Evolutionary conservation across 805 yeast species (phyloP).

Genomic region (Wickerhamomyces alni): DNA sequence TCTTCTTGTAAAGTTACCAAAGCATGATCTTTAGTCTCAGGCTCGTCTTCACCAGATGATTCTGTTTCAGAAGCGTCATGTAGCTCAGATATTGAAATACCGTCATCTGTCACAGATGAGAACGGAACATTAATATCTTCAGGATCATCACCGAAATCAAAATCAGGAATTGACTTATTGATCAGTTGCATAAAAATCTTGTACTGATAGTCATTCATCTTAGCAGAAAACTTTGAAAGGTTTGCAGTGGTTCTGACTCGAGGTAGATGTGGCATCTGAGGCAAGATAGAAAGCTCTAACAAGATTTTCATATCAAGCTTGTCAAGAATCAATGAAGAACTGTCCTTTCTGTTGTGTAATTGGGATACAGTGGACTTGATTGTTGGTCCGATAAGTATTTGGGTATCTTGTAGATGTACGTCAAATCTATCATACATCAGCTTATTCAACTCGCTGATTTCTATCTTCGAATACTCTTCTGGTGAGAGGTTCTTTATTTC

Average conservation of each 20-base stretch:
- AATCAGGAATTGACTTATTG: constrained; percentile 58
- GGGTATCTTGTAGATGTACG: constrained; percentile 76
- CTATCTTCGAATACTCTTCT: constrained; percentile 63
- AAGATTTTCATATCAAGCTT: constrained; percentile 67
- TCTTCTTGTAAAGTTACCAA: constrained; percentile 1
- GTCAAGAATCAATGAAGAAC: constrained; percentile 58
- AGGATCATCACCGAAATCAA: constrained; percentile 8
- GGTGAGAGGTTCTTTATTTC: constrained; percentile 58
- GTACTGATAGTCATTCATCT: constrained; percentile 85
- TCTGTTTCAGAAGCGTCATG: constrained; percentile 5
- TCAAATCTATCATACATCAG: constrained; percentile 88
- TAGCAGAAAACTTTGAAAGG: constrained; percentile 64
- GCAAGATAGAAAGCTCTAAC: constrained; percentile 80
- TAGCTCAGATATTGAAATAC: not conserved
- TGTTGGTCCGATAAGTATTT: constrained; percentile 78
- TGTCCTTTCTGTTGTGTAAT: constrained; percentile 40
- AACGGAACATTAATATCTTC: constrained; percentile 22
- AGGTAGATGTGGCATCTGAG: constrained; percentile 70
- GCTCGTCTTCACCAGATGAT: not conserved
- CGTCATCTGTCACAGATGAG: not conserved
- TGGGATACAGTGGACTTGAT: constrained; percentile 74
- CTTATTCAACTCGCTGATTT: constrained; percentile 28
- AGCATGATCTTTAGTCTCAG: constrained; percentile 11
- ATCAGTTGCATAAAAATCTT: constrained; percentile 77
- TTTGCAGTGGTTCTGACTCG: constrained; percentile 68